phyloP scores from a whole-genome alignment of 31 red algal genomes.

The Asparagopsis taxiformis region DNA sequence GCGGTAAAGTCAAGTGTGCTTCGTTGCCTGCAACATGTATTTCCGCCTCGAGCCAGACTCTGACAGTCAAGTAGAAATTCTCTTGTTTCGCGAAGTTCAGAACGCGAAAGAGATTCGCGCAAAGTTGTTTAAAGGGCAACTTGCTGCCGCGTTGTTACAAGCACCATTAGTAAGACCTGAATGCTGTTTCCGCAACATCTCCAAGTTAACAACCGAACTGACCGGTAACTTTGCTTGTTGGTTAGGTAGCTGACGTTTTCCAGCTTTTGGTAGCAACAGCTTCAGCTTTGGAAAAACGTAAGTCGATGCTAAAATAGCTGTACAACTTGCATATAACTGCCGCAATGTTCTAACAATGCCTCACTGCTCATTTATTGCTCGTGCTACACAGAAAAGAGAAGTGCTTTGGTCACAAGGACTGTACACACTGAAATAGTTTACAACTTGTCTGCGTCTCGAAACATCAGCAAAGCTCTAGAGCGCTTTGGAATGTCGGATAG shows the following conservation, averaged over 20 bases:
- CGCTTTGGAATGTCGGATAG: conserved; percentile 39
- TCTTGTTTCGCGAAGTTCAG: conserved; percentile 28
- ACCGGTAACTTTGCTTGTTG: too few species aligned
- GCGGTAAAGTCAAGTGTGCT: too few species aligned
- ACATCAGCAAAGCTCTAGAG: conserved; percentile 53
- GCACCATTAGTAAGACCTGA: conserved; percentile 29
- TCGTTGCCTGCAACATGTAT: conserved; percentile 20
- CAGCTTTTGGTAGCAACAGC: conserved; percentile 21
- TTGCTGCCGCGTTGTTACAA: conserved; percentile 37
- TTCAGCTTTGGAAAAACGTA: conserved; percentile 40
- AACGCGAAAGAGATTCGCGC: conserved; percentile 17
- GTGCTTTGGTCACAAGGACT: conserved; percentile 31
- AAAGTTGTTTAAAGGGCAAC: conserved; percentile 16
- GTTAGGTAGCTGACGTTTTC: conserved; percentile 34
- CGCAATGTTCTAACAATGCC: not conserved
- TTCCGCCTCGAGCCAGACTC: conserved; percentile 19
- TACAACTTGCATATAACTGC: too few species aligned
- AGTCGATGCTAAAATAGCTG: too few species aligned
- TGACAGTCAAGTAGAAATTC: conserved; percentile 22
- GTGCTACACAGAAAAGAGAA: conserved; percentile 1
- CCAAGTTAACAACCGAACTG: too few species aligned
- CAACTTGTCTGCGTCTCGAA: conserved; percentile 49
- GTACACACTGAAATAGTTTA: conserved; percentile 56
- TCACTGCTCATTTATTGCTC: too few species aligned
- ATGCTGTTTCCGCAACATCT: too few species aligned